phyloP scores from a whole-genome alignment of 768 basidiomycete species.

The Mycena kentingensis region DNA sequence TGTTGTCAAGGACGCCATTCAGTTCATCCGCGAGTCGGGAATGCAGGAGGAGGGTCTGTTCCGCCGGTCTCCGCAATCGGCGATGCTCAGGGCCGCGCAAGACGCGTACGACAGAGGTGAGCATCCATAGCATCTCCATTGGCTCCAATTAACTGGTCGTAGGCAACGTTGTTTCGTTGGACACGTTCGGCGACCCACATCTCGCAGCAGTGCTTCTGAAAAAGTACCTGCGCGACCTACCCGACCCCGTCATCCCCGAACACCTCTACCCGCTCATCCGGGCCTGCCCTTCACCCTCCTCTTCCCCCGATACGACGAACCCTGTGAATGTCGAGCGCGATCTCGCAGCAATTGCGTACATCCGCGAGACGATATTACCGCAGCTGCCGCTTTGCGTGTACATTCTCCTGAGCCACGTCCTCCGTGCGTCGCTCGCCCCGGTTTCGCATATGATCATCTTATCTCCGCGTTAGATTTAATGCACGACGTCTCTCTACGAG shows the following conservation, averaged over 20 bases:
- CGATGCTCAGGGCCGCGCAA: conserved; percentile 69
- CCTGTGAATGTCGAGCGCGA: conserved; percentile 41
- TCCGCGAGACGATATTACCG: conserved; percentile 68
- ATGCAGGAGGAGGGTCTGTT: conserved; percentile 80
- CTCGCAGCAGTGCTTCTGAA: conserved; percentile 85
- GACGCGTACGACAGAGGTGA: conserved; percentile 84
- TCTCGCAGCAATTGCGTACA: conserved; percentile 59
- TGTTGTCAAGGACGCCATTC: conserved; percentile 74
- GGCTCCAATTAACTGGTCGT: background rate
- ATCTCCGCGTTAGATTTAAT: conserved; percentile 60
- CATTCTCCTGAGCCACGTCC: conserved; percentile 69
- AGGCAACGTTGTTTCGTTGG: conserved; percentile 79
- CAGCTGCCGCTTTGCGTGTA: conserved; percentile 70
- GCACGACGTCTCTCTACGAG: conserved; percentile 73
- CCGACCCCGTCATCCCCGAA: conserved; percentile 78
- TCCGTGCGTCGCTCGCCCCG: no score
- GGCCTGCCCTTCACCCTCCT: conserved; percentile 59
- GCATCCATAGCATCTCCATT: background rate
- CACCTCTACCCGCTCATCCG: conserved; percentile 62
- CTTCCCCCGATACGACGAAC: conserved; percentile 37
- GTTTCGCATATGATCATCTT: no score
- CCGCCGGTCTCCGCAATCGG: conserved; percentile 75
- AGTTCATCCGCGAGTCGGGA: conserved; percentile 69
- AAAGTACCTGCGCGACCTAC: conserved; percentile 81
- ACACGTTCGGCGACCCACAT: conserved; percentile 75